Evolutionary conservation across 345 rosid genomes (phyloP), one percentile per base, ranked within the genome.

Genomic region (Aurinia saxatilis): DNA sequence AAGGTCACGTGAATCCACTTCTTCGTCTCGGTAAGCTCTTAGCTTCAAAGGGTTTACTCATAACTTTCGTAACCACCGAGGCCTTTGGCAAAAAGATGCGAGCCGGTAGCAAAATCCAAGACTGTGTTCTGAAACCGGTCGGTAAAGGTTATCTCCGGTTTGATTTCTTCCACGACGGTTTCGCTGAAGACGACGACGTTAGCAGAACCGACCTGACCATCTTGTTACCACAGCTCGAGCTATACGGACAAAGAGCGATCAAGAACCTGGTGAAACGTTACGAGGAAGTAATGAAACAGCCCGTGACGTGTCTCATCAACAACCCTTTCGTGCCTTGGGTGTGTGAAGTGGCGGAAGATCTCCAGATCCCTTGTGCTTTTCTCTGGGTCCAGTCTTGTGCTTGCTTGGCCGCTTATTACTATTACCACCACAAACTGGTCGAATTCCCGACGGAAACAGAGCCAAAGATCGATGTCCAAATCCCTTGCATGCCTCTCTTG

Each of bases 301-400:
- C 95, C 0, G 82, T 91, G 34, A 77, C 95, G 11, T 88, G 98
- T 77, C 63, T 88, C 7, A 84, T 91, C 63, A 86, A 79, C 69
- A 91, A 88, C 72, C 92, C 96, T 12, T 88, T 91, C 63, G 79
- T 86, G 10, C 84, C 96, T 3, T 91, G 96, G 98, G 95, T 79
- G 1, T 79, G 90, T 1, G 96, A 88, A 40, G 84, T 91, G 1
- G 98, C 92, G 0, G 84, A 73, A 39, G 65, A 67, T 47, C 80
- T 91, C 1, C 83, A 84, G 42, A 63, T 91, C 57, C 95, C 98
- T 14, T 86, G 86, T 14, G 96, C 96, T 1, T 66, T 88, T 74
- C 91, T 92, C 4, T 92, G 96, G 98, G 90, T 92, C 11, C 96
- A 92, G 35, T 89, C 98, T 6, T 86, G 89, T 6, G 95, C 93